A percentile compares a stretch with the other conserved stretches of the same genome.
Evolutionary conservation across 176 grass and related monocot genomes (phyloP).

Genomic region (Eleusine coracana): DNA sequence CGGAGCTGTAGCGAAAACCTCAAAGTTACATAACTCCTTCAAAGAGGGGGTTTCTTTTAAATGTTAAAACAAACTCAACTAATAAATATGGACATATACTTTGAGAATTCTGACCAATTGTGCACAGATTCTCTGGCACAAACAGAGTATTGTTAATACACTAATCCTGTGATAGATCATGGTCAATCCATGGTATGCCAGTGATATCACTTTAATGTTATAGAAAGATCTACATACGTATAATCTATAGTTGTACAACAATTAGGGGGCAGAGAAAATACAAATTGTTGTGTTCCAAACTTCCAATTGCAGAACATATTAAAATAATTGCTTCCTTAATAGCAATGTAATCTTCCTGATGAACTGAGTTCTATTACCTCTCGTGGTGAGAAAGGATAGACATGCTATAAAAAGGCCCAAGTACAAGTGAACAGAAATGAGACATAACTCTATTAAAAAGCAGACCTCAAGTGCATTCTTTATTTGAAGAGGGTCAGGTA

Average conservation of each 20-base stretch:
- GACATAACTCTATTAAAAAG: conserved; percentile 12
- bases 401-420: conserved; percentile 3
- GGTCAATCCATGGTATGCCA: background rate
- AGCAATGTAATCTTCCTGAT: background rate
- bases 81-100: conserved; percentile 8
- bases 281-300: background rate
- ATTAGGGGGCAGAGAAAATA: background rate
- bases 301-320: background rate
- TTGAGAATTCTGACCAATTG: background rate
- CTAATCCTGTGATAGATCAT: background rate
- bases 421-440: conserved; percentile 36
- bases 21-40: background rate
- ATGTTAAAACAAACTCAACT: background rate
- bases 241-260: background rate
- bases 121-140: background rate
- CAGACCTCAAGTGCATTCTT: conserved; percentile 85
- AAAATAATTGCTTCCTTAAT: background rate
- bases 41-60: conserved; percentile 17
- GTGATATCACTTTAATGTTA: background rate
- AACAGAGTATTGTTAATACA: background rate
- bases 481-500: conserved; percentile 97
- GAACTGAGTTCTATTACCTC: background rate
- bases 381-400: background rate
- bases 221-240: background rate
- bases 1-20: background rate